phyloP scores from a whole-genome alignment of 225 moss, liverwort and hornwort species.

The Marchantia polymorpha region DNA sequence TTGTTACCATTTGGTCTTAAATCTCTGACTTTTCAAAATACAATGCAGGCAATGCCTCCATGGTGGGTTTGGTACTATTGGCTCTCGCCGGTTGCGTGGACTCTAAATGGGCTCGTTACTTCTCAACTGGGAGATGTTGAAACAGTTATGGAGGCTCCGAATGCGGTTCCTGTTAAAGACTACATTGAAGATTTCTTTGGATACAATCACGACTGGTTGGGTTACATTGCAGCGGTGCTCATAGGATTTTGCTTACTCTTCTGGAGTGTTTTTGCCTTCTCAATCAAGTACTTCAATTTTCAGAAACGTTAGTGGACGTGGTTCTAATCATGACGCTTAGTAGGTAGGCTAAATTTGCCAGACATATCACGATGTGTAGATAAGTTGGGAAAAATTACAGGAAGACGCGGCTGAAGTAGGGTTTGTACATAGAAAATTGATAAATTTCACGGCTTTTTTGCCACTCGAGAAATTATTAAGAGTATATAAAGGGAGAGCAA shows the following conservation, averaged over 20 bases:
- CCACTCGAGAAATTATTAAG: too few relatives aligned
- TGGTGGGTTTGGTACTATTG: constrained; percentile 60
- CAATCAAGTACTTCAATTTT: constrained; percentile 40
- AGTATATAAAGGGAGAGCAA: too few relatives aligned
- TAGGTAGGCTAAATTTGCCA: too few relatives aligned
- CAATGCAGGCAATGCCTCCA: constrained; percentile 42
- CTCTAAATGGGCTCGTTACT: constrained; percentile 37
- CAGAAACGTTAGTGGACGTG: constrained; percentile 26
- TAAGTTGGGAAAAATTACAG: too few relatives aligned
- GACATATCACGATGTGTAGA: too few relatives aligned
- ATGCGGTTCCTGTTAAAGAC: constrained; percentile 27
- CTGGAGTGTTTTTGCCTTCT: constrained; percentile 39
- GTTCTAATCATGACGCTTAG: not conserved
- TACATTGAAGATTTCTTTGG: constrained; percentile 52
- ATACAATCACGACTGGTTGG: constrained; percentile 47
- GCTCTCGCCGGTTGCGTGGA: constrained; percentile 44
- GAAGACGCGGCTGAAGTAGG: too few relatives aligned
- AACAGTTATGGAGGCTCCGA: not conserved
- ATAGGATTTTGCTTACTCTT: constrained; percentile 36
- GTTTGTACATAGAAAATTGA: too few relatives aligned
- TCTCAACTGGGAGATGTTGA: constrained; percentile 50
- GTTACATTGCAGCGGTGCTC: constrained; percentile 35
- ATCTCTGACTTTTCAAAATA: not conserved
- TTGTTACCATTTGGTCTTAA: not conserved
- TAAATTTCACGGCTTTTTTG: too few relatives aligned